Conservation (phyloP, 441 rosid species). For the Croton setiger region DNA sequence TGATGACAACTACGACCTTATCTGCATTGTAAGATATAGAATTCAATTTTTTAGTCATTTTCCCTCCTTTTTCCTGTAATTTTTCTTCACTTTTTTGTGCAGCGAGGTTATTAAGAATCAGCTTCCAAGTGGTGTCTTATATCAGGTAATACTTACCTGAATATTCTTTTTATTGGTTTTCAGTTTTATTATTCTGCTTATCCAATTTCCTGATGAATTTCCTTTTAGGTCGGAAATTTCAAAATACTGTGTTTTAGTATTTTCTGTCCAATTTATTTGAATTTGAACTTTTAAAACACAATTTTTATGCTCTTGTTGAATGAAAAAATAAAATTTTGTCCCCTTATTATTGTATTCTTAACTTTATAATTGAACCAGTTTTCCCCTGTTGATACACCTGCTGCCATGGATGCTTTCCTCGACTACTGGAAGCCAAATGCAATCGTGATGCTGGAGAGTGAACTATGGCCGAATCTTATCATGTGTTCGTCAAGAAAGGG, state of each 20-base stretch:
- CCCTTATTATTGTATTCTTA: conserved; percentile 8
- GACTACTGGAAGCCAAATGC: conserved; percentile 76
- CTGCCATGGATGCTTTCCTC: conserved; percentile 69
- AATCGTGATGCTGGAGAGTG: conserved; percentile 76
- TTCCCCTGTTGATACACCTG: conserved; percentile 83
- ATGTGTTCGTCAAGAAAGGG: conserved; percentile 57
- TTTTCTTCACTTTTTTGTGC: conserved; percentile 20
- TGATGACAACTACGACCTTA: conserved; percentile 73
- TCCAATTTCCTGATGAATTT: not conserved
- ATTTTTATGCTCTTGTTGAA: not conserved
- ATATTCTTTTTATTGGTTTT: not conserved
- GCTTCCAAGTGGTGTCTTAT: conserved; percentile 59
- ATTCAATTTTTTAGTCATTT: not conserved
- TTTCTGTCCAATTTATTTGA: not conserved
- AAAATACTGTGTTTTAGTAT: not conserved
- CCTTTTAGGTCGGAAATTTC: not conserved
- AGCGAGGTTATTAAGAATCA: conserved; percentile 72
- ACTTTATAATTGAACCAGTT: conserved; percentile 46
- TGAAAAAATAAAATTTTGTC: not conserved
- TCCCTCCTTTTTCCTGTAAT: not conserved
- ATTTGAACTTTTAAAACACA: not conserved
- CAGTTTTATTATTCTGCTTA: not conserved
- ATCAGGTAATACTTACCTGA: conserved; percentile 62
- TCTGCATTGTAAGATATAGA: conserved; percentile 65
- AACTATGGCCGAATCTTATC: conserved; percentile 92